These are phyloP conservation scores for Tetragonia tetragonoides DNA, from an alignment of 148 eudicot genomes.

Conservation along the genomic window DNA sequence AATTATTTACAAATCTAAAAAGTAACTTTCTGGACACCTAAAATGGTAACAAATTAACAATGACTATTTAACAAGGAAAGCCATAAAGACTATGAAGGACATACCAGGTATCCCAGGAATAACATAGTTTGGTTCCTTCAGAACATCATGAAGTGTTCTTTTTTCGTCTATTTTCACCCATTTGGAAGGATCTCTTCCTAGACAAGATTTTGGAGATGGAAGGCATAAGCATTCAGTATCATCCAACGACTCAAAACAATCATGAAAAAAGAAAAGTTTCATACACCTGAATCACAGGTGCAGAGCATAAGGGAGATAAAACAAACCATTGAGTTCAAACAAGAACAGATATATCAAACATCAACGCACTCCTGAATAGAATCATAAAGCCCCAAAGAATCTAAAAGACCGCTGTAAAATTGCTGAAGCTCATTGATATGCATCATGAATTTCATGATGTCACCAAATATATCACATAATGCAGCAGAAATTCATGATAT, in stretches of 20 bases:
- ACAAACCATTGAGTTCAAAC: background rate
- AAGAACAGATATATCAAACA: background rate
- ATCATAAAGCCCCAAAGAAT: background rate
- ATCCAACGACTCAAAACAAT: background rate
- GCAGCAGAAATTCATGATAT: background rate
- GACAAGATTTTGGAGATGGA: slow-evolving; percentile 14
- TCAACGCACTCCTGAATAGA: background rate
- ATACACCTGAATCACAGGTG: background rate
- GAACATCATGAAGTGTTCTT: slow-evolving; percentile 65
- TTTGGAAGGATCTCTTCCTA: slow-evolving; percentile 52
- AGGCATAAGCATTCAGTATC: background rate
- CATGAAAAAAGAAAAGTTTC: background rate
- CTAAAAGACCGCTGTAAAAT: background rate
- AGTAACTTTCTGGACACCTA: no score
- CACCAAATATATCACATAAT: background rate
- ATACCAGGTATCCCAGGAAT: slow-evolving; percentile 92
- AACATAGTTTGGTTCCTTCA: slow-evolving; percentile 55
- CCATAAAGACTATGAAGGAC: background rate
- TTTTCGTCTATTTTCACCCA: slow-evolving; percentile 76
- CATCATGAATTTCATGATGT: background rate
- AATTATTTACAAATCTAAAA: no score
- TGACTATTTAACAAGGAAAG: background rate
- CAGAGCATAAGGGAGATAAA: background rate
- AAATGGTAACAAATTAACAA: background rate
- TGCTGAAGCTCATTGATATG: background rate